Percentiles rank a stretch among this genome's conserved stretches.
These are phyloP conservation scores for Rhodotorula sp. DNA, from an alignment of 1,284 basidiomycete species.

Conservation along the genomic window DNA sequence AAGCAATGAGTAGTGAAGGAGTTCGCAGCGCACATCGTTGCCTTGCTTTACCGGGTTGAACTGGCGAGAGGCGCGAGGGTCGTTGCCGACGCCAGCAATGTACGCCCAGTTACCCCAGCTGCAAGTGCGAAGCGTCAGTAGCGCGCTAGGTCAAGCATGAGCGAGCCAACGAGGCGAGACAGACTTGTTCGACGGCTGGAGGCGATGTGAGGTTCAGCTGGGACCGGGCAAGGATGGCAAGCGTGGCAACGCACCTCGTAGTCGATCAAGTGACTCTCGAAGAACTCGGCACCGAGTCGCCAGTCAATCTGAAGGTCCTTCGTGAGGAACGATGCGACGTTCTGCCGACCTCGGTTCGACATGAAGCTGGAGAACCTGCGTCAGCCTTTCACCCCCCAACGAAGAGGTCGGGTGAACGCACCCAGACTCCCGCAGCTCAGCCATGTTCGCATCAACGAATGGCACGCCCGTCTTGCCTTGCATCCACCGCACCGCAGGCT, in stretches of 20 bases:
- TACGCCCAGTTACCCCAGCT: constrained; percentile 51
- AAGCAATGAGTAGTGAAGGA: not conserved
- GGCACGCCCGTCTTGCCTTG: constrained; percentile 58
- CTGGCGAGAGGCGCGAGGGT: constrained; percentile 56
- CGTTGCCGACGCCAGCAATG: constrained; percentile 59
- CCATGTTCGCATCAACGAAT: constrained; percentile 59
- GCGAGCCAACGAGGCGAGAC: not conserved
- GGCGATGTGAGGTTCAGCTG: not conserved
- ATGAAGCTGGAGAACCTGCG: constrained; percentile 48
- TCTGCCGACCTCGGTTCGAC: constrained; percentile 59
- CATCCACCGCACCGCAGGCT: constrained; percentile 52
- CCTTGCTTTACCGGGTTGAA: constrained; percentile 62
- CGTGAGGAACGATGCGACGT: constrained; percentile 58
- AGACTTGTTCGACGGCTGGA: constrained; percentile 2
- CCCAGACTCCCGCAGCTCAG: constrained; percentile 56
- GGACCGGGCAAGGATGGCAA: too few relatives aligned
- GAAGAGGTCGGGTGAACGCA: constrained; percentile 27
- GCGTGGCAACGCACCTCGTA: constrained; percentile 9
- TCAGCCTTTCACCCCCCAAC: not conserved
- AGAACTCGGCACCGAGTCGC: constrained; percentile 59
- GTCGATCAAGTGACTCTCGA: constrained; percentile 45
- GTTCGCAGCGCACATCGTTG: constrained; percentile 47
- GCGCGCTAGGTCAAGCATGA: not conserved
- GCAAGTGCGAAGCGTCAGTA: too few relatives aligned
- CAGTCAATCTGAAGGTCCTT: constrained; percentile 58